phyloP scores from a whole-genome alignment of 805 yeast genomes.

The Ogataea henricii region DNA sequence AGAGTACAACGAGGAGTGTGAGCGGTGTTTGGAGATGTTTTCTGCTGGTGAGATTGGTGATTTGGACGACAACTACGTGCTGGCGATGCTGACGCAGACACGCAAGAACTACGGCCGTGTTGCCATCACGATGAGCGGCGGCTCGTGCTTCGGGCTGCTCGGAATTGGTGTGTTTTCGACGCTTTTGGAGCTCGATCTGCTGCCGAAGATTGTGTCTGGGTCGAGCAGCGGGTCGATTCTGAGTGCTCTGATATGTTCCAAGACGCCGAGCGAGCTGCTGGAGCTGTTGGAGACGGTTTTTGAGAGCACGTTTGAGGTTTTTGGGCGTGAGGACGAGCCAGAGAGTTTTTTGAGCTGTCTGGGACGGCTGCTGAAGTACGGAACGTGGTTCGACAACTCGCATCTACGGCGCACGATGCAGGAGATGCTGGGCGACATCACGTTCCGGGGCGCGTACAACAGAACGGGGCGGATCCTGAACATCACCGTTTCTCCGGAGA shows the following conservation, averaged over 20 bases:
- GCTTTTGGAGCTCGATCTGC: slow-evolving; percentile 66
- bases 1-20: slow-evolving; percentile 80
- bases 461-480: slow-evolving; percentile 92
- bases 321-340: slow-evolving; percentile 49
- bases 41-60: slow-evolving; percentile 38
- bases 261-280: slow-evolving; percentile 68
- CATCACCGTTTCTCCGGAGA: slow-evolving; percentile 90
- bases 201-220: slow-evolving; percentile 90
- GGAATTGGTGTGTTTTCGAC: slow-evolving; percentile 91
- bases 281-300: slow-evolving; percentile 61
- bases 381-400: slow-evolving; percentile 83
- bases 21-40: slow-evolving; percentile 43
- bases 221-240: slow-evolving; percentile 96
- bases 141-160: slow-evolving; percentile 89
- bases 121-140: slow-evolving; percentile 93
- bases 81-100: slow-evolving; percentile 83
- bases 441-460: slow-evolving; percentile 92
- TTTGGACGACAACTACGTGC: slow-evolving; percentile 66
- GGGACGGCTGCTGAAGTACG: slow-evolving; percentile 72
- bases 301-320: slow-evolving; percentile 54
- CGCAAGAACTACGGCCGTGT: slow-evolving; percentile 92
- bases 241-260: slow-evolving; percentile 84
- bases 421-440: slow-evolving; percentile 80
- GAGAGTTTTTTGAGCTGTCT: slow-evolving; percentile 54
- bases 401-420: slow-evolving; percentile 74